A percentile compares a stretch with the other conserved stretches of the same genome.
phyloP scores from a whole-genome alignment of 23 red algal species.

The Pyropia yezoensis region DNA sequence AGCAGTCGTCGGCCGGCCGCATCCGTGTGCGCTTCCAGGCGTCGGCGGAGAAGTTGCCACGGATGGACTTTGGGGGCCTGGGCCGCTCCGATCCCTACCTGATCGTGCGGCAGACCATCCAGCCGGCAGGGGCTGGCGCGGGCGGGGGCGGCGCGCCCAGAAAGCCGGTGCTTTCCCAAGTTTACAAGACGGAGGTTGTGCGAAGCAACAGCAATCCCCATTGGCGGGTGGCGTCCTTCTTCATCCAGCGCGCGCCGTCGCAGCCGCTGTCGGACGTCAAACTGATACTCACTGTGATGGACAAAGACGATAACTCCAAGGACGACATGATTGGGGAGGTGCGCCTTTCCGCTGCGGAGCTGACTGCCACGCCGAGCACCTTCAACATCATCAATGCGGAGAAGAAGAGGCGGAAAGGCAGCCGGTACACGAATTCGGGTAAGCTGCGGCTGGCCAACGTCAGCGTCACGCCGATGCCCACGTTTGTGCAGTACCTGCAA shows the following conservation, averaged over 20 bases:
- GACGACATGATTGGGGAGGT: not conserved
- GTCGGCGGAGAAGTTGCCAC: slow-evolving; percentile 7
- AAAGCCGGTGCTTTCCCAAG: not conserved
- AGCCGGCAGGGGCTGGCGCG: not conserved
- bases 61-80: slow-evolving; percentile 3
- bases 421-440: slow-evolving; percentile 30
- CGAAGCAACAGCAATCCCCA: slow-evolving; percentile 10
- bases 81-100: slow-evolving; percentile 19
- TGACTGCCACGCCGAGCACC: not conserved
- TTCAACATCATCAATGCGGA: slow-evolving; percentile 36
- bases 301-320: slow-evolving; percentile 1
- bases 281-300: not conserved
- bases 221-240: slow-evolving; percentile 11
- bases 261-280: slow-evolving; percentile 2
- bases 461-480: not conserved
- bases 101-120: slow-evolving; percentile 10
- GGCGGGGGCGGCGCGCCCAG: too few relatives aligned
- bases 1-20: slow-evolving; percentile 2
- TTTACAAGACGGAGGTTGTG: slow-evolving; percentile 20
- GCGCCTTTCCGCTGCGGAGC: not conserved
- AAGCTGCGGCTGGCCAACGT: slow-evolving; percentile 2
- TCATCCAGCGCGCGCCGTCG: not conserved
- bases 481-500: slow-evolving; percentile 10
- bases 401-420: slow-evolving; percentile 16
- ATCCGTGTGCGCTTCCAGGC: not conserved